Base-by-base conservation (phyloP, 495 filamentous ascomycete genomes). In the Hypoxylon lienhwacheense region DNA sequence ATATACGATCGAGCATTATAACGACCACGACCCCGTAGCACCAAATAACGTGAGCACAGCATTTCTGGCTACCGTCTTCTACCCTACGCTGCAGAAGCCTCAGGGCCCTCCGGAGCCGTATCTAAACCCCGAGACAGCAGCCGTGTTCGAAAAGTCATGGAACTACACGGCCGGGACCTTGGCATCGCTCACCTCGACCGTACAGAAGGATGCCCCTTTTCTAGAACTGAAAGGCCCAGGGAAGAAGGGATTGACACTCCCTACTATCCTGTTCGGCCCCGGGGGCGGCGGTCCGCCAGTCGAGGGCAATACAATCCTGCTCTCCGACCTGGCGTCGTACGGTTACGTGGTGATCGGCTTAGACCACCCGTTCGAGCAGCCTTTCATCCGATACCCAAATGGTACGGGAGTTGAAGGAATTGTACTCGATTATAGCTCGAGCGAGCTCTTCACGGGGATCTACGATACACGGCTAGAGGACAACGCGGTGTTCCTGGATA, bases 351-450 rank as follows among this genome's bases (percentile, higher is more conserved):
- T 83, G 14, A 59, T 77, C 1, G 67, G 71, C 7, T 47, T 82
- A 15, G 80, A 83, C 45, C 70, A 75, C 31, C 67, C 78, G 0
- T 77, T 75, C 42, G 79, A 81, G 45, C 64, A 73, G 15, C 37
- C 53, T 7, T 65, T 78, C 26, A 62, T 81, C n/a, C 75, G 75
- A 19, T 81, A 69, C 47, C 71, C 76, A 1, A 75, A 80, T 37
- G 76, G 75, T n/a, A 56, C 52, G 1, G 63, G 64, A 0, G 55
- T 71, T 32, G 26, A 45, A 6, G 66, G 67, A 42, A 51, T 66
- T 7, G 57, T 58, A 14, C 55, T 53, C 8, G 36, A 60, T 19
- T 24, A 50, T 14, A 42, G 31, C 26, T 1, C 47, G 17, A 17
- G 31, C 0, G 19, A 49, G 1, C 16, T 64, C 8, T 8, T 55